Conservation (phyloP, 2,329 filamentous ascomycete genomes). For the Elsinoe necatrix region DNA sequence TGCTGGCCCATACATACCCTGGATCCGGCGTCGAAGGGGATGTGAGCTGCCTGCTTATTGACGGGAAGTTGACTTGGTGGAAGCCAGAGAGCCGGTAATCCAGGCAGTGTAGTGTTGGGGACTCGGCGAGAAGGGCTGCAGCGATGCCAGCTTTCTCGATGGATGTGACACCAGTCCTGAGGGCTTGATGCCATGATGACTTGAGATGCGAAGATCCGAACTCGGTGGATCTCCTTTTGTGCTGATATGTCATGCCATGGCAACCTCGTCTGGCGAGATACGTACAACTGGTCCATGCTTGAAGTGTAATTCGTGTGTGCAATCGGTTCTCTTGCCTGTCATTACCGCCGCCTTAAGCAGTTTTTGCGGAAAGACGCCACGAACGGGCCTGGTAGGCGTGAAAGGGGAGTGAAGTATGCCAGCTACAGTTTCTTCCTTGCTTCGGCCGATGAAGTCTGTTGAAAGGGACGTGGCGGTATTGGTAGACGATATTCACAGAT, state of each 20-base stretch:
- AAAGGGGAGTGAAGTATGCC: not conserved
- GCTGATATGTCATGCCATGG: not conserved
- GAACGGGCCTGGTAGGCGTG: not conserved
- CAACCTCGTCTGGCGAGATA: not conserved
- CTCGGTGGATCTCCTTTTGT: not conserved
- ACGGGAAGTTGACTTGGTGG: constrained; percentile 1
- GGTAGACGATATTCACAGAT: not conserved
- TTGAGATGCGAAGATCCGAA: not conserved
- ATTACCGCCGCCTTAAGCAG: not conserved
- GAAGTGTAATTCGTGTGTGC: not conserved
- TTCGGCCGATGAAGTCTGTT: not conserved
- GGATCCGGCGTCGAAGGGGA: not conserved
- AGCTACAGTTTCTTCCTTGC: not conserved
- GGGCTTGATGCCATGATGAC: not conserved
- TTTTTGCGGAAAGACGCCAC: not conserved
- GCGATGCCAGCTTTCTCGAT: constrained; percentile 26
- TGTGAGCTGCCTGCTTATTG: constrained; percentile 11
- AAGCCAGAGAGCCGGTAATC: constrained; percentile 17
- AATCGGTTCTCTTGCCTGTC: not conserved
- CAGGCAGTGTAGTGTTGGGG: constrained; percentile 25
- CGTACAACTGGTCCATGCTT: not conserved
- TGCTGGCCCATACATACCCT: constrained; percentile 25
- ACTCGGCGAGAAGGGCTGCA: constrained; percentile 27
- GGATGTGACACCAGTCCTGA: constrained; percentile 21
- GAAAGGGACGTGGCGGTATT: not conserved